A percentile compares a stretch with the other conserved stretches of the same genome.
These are phyloP conservation scores for Adenanthera pavonina DNA, from an alignment of 306 rosid genomes.

Conservation along the genomic window DNA sequence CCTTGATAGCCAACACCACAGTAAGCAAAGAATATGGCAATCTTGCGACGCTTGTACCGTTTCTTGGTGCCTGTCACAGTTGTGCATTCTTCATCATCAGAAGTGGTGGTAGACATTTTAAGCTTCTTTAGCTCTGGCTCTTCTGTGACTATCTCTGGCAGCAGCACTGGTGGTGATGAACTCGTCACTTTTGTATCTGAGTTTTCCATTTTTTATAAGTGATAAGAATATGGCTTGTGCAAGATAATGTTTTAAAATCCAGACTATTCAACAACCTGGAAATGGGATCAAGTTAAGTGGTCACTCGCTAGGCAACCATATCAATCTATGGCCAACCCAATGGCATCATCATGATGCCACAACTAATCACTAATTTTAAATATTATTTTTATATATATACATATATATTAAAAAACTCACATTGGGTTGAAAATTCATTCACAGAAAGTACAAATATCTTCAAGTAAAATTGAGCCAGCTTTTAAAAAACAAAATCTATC, in stretches of 20 bases:
- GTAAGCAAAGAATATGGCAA: conserved; percentile 88
- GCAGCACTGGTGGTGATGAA: conserved; percentile 48
- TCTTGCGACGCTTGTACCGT: conserved; percentile 82
- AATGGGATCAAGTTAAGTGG: conserved; percentile 33
- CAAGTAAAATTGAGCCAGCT: conserved; percentile 18
- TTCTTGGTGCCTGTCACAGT: conserved; percentile 45
- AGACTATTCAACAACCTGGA: conserved; percentile 46
- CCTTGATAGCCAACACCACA: conserved; percentile 98
- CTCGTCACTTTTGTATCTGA: conserved; percentile 47
- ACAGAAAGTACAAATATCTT: background rate
- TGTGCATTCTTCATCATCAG: conserved; percentile 66
- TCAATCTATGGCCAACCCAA: conserved; percentile 37
- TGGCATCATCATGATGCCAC: conserved; percentile 37
- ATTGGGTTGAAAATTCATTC: conserved; percentile 12
- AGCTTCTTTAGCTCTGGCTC: conserved; percentile 70
- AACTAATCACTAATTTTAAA: conserved; percentile 39
- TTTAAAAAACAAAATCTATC: conserved; percentile 11
- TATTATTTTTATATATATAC: background rate
- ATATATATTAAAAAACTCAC: conserved; percentile 1
- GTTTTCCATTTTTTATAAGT: conserved; percentile 64
- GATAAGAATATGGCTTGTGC: conserved; percentile 35
- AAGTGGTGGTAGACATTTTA: conserved; percentile 88
- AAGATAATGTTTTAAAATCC: conserved; percentile 41
- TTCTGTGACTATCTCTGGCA: conserved; percentile 36
- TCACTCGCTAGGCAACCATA: conserved; percentile 42